Evolutionary conservation across 305 asterid genomes (phyloP), one percentile per base, ranked within the genome.

Genomic region (Fraxinus platypoda): DNA sequence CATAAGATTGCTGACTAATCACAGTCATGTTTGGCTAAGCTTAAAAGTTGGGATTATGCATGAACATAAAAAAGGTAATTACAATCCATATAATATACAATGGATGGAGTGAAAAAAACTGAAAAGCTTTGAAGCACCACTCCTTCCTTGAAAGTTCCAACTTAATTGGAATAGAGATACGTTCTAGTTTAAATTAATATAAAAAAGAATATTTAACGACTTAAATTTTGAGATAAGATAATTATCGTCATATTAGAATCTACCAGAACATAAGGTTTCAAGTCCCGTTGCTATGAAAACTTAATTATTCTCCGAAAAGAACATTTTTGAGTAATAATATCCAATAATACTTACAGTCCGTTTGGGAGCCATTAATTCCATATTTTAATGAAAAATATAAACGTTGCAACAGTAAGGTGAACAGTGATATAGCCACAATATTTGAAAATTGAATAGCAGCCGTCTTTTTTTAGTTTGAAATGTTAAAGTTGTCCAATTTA

Each of bases 1-100:
- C 79, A 74, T 76, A 70, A 76, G 41, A 82, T 34, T 79, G 79
- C 19, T 75, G 77, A 31, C 25, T 46, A 75, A 68, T 57, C 80
- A 43, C 13, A 25, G 35, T 26, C 73, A 66, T 66, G 34, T 66
- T 66, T 66, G 33, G 73, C 73, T 26, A 26, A 66, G 73, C 35
- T 66, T 66, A 26, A 66, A 71, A 30, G 35, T 66, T 12, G 68
- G 41, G 43, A 41, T 37, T 79, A 79, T 59, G 57, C 30, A 38
- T 68, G 74, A 54, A 37, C 57, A n/a, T 54, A 49, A 77, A 31
- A 57, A 54, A 33, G 2, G 52, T 33, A 5, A 41, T 17, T 34
- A 8, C 37, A 66, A 54, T 23, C 57, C 25, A 33, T 73, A 9
- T 33, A 62, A 9, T 3, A 7, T 76, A 66, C 81, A 82, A 31